These are phyloP conservation scores for Aspergillus ruber DNA, from an alignment of 2,329 filamentous ascomycete genomes.

Conservation along the genomic window DNA sequence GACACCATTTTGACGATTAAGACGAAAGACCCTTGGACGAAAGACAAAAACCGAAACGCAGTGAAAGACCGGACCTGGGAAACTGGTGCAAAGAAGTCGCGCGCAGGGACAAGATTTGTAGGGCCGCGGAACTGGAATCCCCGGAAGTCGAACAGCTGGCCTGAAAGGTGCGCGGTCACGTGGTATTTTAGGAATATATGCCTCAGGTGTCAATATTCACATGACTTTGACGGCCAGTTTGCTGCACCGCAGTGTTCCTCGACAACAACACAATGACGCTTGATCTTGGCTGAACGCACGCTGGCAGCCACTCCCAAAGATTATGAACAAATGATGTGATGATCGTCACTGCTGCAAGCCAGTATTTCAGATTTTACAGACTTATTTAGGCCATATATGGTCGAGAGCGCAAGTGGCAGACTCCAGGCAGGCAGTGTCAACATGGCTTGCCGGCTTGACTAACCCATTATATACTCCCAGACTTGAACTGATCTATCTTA, in stretches of 20 bases:
- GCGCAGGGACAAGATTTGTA: constrained; percentile 14
- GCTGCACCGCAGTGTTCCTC: background rate
- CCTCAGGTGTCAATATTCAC: background rate
- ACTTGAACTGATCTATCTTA: background rate
- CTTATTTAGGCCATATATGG: background rate
- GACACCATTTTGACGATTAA: constrained; percentile 53
- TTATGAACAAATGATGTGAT: background rate
- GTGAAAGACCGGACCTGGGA: constrained; percentile 3
- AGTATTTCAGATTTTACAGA: background rate
- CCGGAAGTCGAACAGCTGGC: constrained; percentile 21
- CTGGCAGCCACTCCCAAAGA: background rate
- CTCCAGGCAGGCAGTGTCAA: background rate
- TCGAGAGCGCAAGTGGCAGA: background rate
- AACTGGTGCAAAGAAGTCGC: constrained; percentile 7
- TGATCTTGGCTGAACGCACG: background rate
- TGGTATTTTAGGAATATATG: constrained; percentile 3
- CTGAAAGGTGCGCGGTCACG: constrained; percentile 14
- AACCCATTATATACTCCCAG: constrained; percentile 1
- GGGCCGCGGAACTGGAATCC: constrained; percentile 9
- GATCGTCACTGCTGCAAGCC: background rate
- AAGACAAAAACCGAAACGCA: constrained; percentile 8
- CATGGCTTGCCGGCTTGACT: background rate
- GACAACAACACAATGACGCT: background rate
- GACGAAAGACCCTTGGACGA: constrained; percentile 9
- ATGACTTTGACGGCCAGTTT: background rate